Base-by-base conservation (phyloP, 2,329 filamentous ascomycete genomes). In the Aureobasidium lini region DNA sequence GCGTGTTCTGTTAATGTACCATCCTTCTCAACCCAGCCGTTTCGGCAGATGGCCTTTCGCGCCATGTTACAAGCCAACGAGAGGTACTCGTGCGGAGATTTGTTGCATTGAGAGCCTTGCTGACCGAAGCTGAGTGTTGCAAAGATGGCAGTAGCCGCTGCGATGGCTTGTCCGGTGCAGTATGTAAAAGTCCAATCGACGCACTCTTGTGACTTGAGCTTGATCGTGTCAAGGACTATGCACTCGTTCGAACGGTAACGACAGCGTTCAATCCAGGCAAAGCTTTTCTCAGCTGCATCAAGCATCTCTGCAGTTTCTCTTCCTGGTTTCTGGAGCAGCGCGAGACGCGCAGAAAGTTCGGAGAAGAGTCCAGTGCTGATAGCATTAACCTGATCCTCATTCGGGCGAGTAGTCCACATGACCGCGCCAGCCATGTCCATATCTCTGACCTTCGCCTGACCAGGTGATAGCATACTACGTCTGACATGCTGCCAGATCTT, bases 141-240 rank as follows among this genome's bases (percentile, higher is more conserved):
- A 28, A 59, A 68, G 28, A 68, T 43, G 1, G 66, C 57, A 32
- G 64, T 64, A 37, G 61, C 65, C 4, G 60, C 64, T 6, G 65
- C 64, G 29, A 69, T 64, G n/a, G 64, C 58, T 29, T 67, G 65
- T 6, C 63, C 67, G 11, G 67, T 68, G 18, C 62, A 64, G 48
- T 69, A 68, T 1, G 64, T 67, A 46, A 69, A 69, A 2, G 65
- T 66, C 67, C 66, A 68, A 39, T 68, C 63, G 18, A 62, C 60
- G 15, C 62, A 60, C 40, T 66, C 61, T 31, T 62, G 52, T n/a
- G 63, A 62, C 47, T 64, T 63, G 16, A 66, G 62, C 36, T 61
- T 44, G 48, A 69, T 63, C 37, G 64, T 65, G 52, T 69, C 67
- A 9, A 66, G 62, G 5, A 69, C 66, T 6, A 69, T 50, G 16